Base-by-base conservation (phyloP, 208 protist genomes). In the Trypanosoma lewisi region DNA sequence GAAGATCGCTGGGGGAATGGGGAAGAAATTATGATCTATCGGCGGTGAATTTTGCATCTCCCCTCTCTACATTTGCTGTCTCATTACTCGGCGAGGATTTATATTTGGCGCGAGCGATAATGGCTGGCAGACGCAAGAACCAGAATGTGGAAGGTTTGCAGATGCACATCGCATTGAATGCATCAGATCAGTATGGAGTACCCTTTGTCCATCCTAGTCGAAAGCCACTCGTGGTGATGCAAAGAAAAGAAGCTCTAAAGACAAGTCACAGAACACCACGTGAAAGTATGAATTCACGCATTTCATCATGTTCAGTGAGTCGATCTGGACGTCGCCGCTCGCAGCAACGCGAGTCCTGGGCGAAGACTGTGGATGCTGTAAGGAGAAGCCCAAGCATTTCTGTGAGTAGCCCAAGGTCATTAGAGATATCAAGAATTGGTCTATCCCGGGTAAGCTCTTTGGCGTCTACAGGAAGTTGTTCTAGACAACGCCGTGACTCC, bases 51-150 rank as follows among this genome's bases (percentile, higher is more conserved):
- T 39, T n/a, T 21, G 63, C 23, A 44, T 33, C 28, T 17, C 7
- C 6, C 8, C 1, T 70, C 8, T 57, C 64, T 11, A 48, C 48
- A 47, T 70, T 70, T 56, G 55, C 48, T 44, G 34, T 34, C 41
- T 51, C 56, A 11, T 31, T 70, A 4, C 37, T 1, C 7, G 3
- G 17, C 1, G 64, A 70, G 21, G 64, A 70, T 34, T 31, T 27
- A 33, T 28, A 63, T 37, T 47, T 70, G 8, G 53, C 47, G 27
- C 45, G 19, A 16, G 9, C 31, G 41, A 2, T 67, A n/a, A n/a
- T n/a, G n/a, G n/a, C n/a, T n/a, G n/a, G n/a, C n/a, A n/a, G n/a
- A n/a, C n/a, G n/a, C n/a, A n/a, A n/a, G 11, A 36, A 33, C 14
- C 36, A 36, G 12, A 33, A 45, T 14, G 31, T 23, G 45, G 45